phyloP scores from a whole-genome alignment of 805 yeast species.

The Ascoidea asiatica region DNA sequence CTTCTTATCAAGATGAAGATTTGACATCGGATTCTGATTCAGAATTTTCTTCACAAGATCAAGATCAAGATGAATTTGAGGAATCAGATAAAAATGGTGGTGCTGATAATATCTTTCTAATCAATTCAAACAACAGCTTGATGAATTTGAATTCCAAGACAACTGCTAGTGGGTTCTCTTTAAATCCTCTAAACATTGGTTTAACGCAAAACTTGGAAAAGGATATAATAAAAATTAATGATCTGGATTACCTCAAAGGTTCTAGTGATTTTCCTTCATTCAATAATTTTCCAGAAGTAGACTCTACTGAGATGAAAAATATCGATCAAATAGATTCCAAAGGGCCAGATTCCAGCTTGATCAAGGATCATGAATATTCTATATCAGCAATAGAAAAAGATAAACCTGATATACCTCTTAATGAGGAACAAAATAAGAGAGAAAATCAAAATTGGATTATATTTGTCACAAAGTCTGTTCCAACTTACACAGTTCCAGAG shows the following conservation, averaged over 20 bases:
- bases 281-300: neutral
- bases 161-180: neutral
- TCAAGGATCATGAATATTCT: no score
- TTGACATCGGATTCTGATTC: slow-evolving; percentile 12
- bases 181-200: neutral
- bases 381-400: no score
- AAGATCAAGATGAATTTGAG: slow-evolving; percentile 10
- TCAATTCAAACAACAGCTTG: neutral
- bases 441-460: slow-evolving; percentile 61
- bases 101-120: slow-evolving; percentile 11
- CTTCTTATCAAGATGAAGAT: slow-evolving; percentile 14
- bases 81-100: slow-evolving; percentile 13
- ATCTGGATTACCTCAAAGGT: no score
- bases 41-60: slow-evolving; percentile 9
- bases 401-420: no score
- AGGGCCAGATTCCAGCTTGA: no score
- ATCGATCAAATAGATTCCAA: no score
- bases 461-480: slow-evolving; percentile 49
- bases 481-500: slow-evolving; percentile 49
- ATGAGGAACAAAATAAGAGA: no score
- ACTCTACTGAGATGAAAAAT: no score
- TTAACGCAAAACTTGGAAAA: neutral
- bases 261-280: neutral
- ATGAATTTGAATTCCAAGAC: neutral
- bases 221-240: neutral